Evolutionary conservation across 345 rosid species (phyloP).

Genomic region (Zanthoxylum bungeanum): DNA sequence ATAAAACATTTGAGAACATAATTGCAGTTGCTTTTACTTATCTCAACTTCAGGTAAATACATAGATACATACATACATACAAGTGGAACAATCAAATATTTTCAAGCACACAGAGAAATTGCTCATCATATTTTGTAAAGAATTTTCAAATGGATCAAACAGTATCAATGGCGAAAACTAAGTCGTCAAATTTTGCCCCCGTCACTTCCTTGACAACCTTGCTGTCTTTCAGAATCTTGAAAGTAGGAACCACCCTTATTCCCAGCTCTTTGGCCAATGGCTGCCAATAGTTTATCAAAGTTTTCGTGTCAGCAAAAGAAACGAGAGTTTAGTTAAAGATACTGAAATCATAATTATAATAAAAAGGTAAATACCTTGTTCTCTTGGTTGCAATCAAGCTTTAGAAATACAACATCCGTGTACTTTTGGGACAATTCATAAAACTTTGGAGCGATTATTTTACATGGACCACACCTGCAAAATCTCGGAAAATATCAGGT

Average conservation of each 20-base stretch:
- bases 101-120: neutral
- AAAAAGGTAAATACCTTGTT: conserved; percentile 49
- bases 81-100: conserved; percentile 11
- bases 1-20: neutral
- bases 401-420: conserved; percentile 77
- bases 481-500: neutral
- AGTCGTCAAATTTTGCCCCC: conserved; percentile 80
- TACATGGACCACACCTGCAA: conserved; percentile 97
- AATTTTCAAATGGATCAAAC: conserved; percentile 58
- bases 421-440: conserved; percentile 68
- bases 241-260: conserved; percentile 80
- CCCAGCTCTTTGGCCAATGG: conserved; percentile 93
- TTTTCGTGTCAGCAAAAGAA: neutral
- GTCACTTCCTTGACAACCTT: conserved; percentile 74
- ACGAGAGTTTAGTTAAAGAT: neutral
- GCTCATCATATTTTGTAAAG: neutral
- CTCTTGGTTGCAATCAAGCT: conserved; percentile 93
- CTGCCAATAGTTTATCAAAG: conserved; percentile 39
- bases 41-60: neutral
- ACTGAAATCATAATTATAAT: neutral
- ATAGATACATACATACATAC: conserved; percentile 4
- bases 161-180: conserved; percentile 61
- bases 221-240: conserved; percentile 73
- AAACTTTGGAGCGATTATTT: conserved; percentile 82
- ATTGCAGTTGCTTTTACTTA: neutral